phyloP scores from a whole-genome alignment of 371 early-diverging fungal genomes.

The Smittium mucronatum region DNA sequence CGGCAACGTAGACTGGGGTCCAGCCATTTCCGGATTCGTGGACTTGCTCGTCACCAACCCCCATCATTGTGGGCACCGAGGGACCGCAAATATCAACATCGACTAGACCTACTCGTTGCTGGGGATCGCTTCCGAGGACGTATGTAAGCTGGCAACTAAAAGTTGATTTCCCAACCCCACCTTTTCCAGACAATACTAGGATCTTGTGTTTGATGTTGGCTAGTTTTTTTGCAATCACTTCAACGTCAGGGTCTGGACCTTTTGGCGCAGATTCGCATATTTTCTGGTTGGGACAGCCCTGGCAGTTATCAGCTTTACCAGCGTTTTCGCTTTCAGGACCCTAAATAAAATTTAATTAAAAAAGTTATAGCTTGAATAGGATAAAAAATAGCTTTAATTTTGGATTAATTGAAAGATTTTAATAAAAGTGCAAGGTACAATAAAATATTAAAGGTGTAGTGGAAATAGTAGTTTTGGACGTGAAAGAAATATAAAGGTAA shows the following conservation, averaged over 20 bases:
- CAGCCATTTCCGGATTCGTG: constrained; percentile 72
- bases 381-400: not conserved
- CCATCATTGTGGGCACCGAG: constrained; percentile 89
- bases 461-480: no score
- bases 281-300: constrained; percentile 93
- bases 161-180: constrained; percentile 96
- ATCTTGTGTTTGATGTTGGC: constrained; percentile 59
- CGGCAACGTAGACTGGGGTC: constrained; percentile 83
- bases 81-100: constrained; percentile 99
- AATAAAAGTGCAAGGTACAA: no score
- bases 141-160: constrained; percentile 69
- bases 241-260: constrained; percentile 90
- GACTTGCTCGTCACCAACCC: constrained; percentile 72
- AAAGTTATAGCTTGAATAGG: not conserved
- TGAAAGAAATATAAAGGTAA: no score
- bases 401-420: no score
- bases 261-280: constrained; percentile 80
- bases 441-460: no score
- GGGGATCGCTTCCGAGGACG: constrained; percentile 51
- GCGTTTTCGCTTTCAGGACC: constrained; percentile 81
- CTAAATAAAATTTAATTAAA: constrained; percentile 3
- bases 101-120: constrained; percentile 73
- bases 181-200: constrained; percentile 97
- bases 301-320: constrained; percentile 86
- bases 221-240: constrained; percentile 56